Base-by-base conservation (phyloP, 805 yeast genomes). In the Candida quercuum region DNA sequence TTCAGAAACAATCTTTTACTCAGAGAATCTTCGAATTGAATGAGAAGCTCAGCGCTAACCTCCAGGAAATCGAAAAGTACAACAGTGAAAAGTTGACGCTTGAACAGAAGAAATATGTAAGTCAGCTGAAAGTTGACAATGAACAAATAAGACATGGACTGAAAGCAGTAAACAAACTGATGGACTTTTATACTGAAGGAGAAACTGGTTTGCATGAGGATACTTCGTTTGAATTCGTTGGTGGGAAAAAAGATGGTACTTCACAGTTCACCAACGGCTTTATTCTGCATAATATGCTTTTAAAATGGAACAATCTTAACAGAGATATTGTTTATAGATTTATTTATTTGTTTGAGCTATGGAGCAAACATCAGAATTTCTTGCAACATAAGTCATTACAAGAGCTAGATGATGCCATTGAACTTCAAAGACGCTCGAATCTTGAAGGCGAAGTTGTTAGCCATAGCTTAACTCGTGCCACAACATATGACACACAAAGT, bases 261-360 rank as follows among this genome's bases (percentile, higher is more conserved):
- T 28, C 40, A 16, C 33, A 47, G 1, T 55, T 55, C 38, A 41
- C 42, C 41, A 88, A 89, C 54, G 64, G 87, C 34, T 86, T 82
- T 57, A 74, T 80, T 41, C 62, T 86, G 17, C 88, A 87, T 47
- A 76, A 81, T 39, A 69, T 86, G 57, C 75, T 80, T 49, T 54
- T 88, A 47, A 83, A 78, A 47, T 88, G 96, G 96, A 81, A 84
- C 57, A 79, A 83, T 42, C 54, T 63, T 3, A 71, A 79, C 9
- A 65, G 96, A 39, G 77, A 87, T 49, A 63, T 74, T 11, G 61
- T 86, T 32, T 71, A 74, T 54, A 71, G 76, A 31, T 86, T 82
- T 49, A 54, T 78, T 18, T 73, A 74, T 39, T 62, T 71, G 32
- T 56, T 75, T 23, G 69, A 66, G 10, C 55, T 69, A 36, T 60